A percentile compares a stretch with the other conserved stretches of the same genome.
phyloP scores from a whole-genome alignment of 768 basidiomycete species.

The Xanthoconium purpureum region DNA sequence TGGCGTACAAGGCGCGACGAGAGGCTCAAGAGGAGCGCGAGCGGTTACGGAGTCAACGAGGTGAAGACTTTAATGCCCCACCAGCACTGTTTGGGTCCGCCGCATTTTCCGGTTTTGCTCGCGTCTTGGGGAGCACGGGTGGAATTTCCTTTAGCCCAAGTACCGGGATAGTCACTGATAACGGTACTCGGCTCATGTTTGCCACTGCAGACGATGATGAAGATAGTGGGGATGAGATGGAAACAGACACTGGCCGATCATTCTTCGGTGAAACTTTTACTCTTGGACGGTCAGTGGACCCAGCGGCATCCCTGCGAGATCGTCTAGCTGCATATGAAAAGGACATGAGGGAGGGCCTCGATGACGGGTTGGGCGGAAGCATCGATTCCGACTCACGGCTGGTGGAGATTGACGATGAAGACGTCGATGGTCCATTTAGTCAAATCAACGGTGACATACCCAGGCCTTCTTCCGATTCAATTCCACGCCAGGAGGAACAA shows the following conservation, averaged over 20 bases:
- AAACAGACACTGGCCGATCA: conserved; percentile 35
- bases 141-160: conserved; percentile 67
- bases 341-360: conserved; percentile 38
- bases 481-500: conserved; percentile 17
- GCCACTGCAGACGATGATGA: conserved; percentile 58
- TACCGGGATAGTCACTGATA: conserved; percentile 48
- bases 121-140: conserved; percentile 52
- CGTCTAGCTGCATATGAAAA: conserved; percentile 63
- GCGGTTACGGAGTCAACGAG: conserved; percentile 35
- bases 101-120: conserved; percentile 48
- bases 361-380: conserved; percentile 24
- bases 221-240: conserved; percentile 51
- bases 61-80: conserved; percentile 28
- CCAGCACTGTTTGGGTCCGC: conserved; percentile 34
- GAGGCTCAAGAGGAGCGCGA: conserved; percentile 56
- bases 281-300: conserved; percentile 45
- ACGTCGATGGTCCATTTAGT: conserved; percentile 29
- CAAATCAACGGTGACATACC: conserved; percentile 33
- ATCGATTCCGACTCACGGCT: conserved; percentile 21
- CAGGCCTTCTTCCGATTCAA: conserved; percentile 28
- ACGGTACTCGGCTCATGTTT: conserved; percentile 55
- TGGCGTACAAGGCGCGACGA: conserved; percentile 58
- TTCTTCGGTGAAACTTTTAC: conserved; percentile 52
- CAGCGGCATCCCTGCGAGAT: conserved; percentile 54
- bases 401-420: conserved; percentile 36